A percentile compares a stretch with the other conserved stretches of the same genome.
Evolutionary conservation across 441 rosid genomes (phyloP).

Genomic region (Mallotus japonicus): DNA sequence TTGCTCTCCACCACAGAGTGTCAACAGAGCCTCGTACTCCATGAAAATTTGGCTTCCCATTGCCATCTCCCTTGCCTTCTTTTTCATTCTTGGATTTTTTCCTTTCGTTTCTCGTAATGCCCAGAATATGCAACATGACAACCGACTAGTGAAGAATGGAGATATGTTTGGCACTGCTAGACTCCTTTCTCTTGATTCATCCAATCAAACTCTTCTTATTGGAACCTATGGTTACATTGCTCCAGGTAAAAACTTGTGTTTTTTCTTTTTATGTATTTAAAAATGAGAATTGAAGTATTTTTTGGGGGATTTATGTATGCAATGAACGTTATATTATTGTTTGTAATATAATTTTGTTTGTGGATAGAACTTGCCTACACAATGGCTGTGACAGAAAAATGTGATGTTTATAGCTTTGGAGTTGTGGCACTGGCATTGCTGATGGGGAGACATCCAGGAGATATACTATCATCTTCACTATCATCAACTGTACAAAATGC

Average conservation of each 20-base stretch:
- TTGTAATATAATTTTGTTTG: not conserved
- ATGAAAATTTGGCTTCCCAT: not conserved
- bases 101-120: not conserved
- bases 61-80: not conserved
- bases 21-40: constrained; percentile 22
- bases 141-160: not conserved
- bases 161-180: constrained; percentile 4
- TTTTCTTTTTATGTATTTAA: not conserved
- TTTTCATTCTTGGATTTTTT: not conserved
- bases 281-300: no score
- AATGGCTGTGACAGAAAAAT: no score
- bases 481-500: not conserved
- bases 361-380: not conserved
- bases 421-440: constrained; percentile 33
- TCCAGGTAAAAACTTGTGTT: constrained; percentile 19
- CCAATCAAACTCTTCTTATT: constrained; percentile 12
- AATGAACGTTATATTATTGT: not conserved
- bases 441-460: no score
- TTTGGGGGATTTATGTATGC: no score
- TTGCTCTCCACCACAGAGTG: not conserved
- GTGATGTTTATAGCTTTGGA: constrained; percentile 41
- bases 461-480: no score
- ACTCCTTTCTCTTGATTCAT: constrained; percentile 24
- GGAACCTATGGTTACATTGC: constrained; percentile 33
- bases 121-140: not conserved